These are phyloP conservation scores for Scenedesmus sp. DNA, from an alignment of 163 green algal species.

Conservation along the genomic window DNA sequence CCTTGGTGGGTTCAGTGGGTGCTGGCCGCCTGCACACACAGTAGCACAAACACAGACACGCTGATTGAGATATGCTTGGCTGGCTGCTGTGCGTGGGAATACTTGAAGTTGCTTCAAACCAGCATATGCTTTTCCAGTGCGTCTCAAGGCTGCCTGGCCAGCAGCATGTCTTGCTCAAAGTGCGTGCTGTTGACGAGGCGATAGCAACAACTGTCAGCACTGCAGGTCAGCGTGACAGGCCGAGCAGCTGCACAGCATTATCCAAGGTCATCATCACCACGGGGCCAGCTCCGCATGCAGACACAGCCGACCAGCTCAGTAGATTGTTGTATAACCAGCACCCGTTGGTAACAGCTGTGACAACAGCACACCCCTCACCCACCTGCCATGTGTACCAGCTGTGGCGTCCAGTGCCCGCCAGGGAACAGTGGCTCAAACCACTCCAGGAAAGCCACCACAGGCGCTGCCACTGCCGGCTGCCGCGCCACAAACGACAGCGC, in stretches of 20 bases:
- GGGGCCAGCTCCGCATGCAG: not conserved
- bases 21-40: conserved; percentile 55
- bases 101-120: no score
- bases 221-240: no score
- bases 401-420: conserved; percentile 93
- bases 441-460: conserved; percentile 77
- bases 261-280: no score
- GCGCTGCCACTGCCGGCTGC: conserved; percentile 33
- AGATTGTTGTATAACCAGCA: not conserved
- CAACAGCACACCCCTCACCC: not conserved
- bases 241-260: no score
- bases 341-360: not conserved
- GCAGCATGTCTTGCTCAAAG: no score
- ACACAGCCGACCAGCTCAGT: not conserved
- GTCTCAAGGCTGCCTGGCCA: not conserved
- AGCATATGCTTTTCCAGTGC: not conserved
- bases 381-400: conserved; percentile 91
- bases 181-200: no score
- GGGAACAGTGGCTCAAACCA: conserved; percentile 89
- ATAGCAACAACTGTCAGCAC: no score
- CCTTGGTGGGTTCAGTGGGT: conserved; percentile 82
- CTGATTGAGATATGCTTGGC: not conserved
- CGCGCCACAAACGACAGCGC: conserved; percentile 36
- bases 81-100: not conserved
- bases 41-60: not conserved